Percentiles rank a stretch among this genome's conserved stretches.
These are phyloP conservation scores for Saccharomycopsis sp. DNA, from an alignment of 805 yeast genomes.

Conservation along the genomic window DNA sequence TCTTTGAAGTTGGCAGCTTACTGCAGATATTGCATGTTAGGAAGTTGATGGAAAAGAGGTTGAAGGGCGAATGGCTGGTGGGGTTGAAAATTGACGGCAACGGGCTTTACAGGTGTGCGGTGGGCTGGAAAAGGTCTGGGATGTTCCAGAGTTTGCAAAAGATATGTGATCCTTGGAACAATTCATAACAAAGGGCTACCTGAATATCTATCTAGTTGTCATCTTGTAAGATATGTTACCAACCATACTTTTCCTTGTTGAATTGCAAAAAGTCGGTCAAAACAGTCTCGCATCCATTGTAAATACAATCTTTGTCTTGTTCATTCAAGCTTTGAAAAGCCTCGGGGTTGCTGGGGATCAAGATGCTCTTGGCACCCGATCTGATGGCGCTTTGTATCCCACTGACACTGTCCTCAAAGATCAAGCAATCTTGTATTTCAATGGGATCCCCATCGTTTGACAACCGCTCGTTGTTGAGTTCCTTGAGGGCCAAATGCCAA, in stretches of 20 bases:
- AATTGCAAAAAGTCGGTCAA: conserved; percentile 2
- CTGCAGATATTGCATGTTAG: conserved; percentile 44
- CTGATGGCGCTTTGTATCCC: conserved; percentile 80
- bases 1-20: conserved; percentile 67
- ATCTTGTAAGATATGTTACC: no score
- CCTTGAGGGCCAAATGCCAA: conserved; percentile 71
- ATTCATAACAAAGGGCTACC: background rate
- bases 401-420: conserved; percentile 92
- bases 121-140: conserved; percentile 43
- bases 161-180: background rate
- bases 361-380: conserved; percentile 40
- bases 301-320: background rate
- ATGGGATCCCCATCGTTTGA: conserved; percentile 32
- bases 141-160: background rate
- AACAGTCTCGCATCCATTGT: conserved; percentile 1
- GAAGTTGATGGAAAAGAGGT: conserved; percentile 5
- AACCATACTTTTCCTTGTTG: conserved; percentile 3
- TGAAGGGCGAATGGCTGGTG: conserved; percentile 36
- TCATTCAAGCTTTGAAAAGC: background rate
- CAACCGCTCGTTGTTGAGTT: conserved; percentile 48
- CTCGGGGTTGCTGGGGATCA: conserved; percentile 8
- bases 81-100: conserved; percentile 44
- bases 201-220: background rate
- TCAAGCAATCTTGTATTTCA: conserved; percentile 66
- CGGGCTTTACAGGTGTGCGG: conserved; percentile 47